Evolutionary conservation across 1,284 basidiomycete genomes (phyloP).

Genomic region (Cryptococcus neoformans): DNA sequence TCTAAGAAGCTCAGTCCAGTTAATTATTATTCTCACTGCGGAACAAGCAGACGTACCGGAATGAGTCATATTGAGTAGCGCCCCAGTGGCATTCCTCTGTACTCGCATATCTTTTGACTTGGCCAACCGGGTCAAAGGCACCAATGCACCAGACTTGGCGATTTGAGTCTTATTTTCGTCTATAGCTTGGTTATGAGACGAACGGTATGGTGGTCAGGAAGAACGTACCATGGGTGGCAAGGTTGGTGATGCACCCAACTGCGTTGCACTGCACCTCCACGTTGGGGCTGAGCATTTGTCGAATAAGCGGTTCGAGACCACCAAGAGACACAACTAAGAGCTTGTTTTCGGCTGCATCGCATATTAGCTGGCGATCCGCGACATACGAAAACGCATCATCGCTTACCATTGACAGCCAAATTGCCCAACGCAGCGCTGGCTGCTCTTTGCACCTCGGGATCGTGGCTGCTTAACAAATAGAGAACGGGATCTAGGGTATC

Average conservation of each 20-base stretch:
- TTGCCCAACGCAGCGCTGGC: conserved; percentile 99
- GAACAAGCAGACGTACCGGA: conserved; percentile 61
- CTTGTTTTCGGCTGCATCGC: conserved; percentile 91
- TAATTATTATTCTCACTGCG: too few species aligned
- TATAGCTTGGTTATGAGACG: conserved; percentile 15
- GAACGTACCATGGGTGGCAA: conserved; percentile 91
- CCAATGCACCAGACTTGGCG: conserved; percentile 96
- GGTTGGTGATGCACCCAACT: conserved; percentile 99
- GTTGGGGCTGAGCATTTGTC: conserved; percentile 98
- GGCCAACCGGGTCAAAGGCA: conserved; percentile 92
- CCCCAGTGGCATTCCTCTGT: conserved; percentile 97
- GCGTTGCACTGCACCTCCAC: conserved; percentile 99
- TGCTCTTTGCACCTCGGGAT: conserved; percentile 97
- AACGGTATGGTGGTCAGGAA: conserved; percentile 43
- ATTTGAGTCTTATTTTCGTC: conserved; percentile 99
- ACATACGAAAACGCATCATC: background rate
- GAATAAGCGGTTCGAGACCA: conserved; percentile 95
- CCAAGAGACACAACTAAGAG: conserved; percentile 97
- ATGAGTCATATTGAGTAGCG: conserved; percentile 99
- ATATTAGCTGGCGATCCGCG: background rate
- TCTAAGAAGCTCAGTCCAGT: conserved; percentile 54
- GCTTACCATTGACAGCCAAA: conserved; percentile 89
- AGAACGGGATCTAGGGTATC: conserved; percentile 98
- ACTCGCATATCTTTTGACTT: conserved; percentile 99
- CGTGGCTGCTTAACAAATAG: conserved; percentile 95